These are phyloP conservation scores for Alternaria tenuissima DNA, from an alignment of 2,329 filamentous ascomycete species.

Conservation along the genomic window DNA sequence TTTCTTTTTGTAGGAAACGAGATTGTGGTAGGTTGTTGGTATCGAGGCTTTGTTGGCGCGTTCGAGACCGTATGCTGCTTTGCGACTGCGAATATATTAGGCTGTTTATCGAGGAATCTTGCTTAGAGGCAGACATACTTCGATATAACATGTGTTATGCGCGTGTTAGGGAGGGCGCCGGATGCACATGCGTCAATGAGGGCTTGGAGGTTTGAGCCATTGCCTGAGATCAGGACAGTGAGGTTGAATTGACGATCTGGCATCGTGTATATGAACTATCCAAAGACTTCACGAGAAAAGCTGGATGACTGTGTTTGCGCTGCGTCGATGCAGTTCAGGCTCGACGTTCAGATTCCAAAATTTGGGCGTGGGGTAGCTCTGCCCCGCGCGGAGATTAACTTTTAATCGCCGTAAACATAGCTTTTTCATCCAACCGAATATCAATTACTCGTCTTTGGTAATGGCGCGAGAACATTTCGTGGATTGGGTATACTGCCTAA, in stretches of 20 bases:
- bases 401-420: constrained; percentile 9
- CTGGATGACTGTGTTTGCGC: neutral
- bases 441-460: neutral
- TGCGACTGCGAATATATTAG: constrained; percentile 43
- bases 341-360: constrained; percentile 18
- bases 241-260: constrained; percentile 57
- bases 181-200: constrained; percentile 69
- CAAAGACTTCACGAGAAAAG: neutral
- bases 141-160: constrained; percentile 70
- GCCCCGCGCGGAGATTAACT: constrained; percentile 20
- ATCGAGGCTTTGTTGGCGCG: constrained; percentile 69
- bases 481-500: constrained; percentile 16
- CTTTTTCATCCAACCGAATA: no score
- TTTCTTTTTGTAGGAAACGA: constrained; percentile 77
- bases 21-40: constrained; percentile 81
- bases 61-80: constrained; percentile 69
- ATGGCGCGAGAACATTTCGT: neutral
- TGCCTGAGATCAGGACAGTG: constrained; percentile 68
- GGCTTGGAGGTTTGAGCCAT: constrained; percentile 81
- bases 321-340: neutral
- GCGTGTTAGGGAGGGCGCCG: constrained; percentile 58
- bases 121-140: constrained; percentile 35
- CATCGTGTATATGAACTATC: constrained; percentile 21
- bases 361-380: constrained; percentile 36
- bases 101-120: neutral